Percentiles rank a stretch among this genome's conserved stretches.
Evolutionary conservation across 1,284 basidiomycete species (phyloP).

Genomic region (Ustilago vetiveriae): DNA sequence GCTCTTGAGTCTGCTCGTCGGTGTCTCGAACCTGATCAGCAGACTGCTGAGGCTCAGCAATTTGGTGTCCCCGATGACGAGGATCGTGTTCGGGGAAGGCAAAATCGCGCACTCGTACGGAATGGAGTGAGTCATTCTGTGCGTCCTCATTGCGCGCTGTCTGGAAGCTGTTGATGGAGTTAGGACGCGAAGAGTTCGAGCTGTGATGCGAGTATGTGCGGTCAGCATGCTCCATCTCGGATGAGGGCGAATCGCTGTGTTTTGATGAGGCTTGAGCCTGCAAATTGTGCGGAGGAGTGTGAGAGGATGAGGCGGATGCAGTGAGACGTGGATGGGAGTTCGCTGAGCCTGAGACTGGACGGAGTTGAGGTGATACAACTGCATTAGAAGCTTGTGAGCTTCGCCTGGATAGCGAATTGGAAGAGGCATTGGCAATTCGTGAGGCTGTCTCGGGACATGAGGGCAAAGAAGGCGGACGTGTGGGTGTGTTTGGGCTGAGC

Average conservation of each 20-base stretch:
- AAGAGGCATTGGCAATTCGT: conserved; percentile 38
- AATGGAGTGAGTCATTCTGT: neutral
- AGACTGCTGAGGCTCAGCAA: conserved; percentile 2
- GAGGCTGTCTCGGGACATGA: conserved; percentile 40
- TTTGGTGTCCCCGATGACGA: conserved; percentile 30
- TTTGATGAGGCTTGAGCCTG: neutral
- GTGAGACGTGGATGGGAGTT: conserved; percentile 23
- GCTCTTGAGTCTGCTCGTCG: conserved; percentile 14
- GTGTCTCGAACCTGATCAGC: neutral
- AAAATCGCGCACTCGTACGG: conserved; percentile 49
- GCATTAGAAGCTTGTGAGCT: conserved; percentile 41
- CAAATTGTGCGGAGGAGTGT: too few relatives aligned
- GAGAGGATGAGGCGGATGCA: too few relatives aligned
- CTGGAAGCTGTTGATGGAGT: conserved; percentile 29
- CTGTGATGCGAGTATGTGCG: neutral
- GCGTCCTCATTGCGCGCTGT: conserved; percentile 16
- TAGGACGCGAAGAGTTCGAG: conserved; percentile 17
- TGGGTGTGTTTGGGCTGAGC: conserved; percentile 21
- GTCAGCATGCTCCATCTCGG: neutral
- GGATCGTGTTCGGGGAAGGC: conserved; percentile 45
- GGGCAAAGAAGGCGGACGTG: conserved; percentile 41
- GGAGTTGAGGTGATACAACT: conserved; percentile 20
- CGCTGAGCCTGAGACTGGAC: conserved; percentile 23
- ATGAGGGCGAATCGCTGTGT: neutral
- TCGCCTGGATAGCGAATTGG: conserved; percentile 26